phyloP scores from a whole-genome alignment of 1,284 basidiomycete species.

The Trichosporon asahii region DNA sequence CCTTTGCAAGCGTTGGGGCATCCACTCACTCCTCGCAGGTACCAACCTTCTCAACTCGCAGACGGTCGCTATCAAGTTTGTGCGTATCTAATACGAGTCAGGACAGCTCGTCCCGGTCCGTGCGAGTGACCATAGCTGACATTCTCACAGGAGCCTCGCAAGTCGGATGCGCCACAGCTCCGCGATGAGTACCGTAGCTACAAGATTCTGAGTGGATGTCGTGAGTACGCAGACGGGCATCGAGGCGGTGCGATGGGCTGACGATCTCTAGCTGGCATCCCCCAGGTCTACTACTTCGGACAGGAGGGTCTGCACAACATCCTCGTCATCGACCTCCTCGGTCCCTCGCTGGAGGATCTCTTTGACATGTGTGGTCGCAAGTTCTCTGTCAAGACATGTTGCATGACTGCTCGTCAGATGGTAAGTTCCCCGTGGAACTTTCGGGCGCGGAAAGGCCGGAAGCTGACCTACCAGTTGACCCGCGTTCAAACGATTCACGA shows the following conservation, averaged over 20 bases:
- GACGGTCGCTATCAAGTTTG: constrained; percentile 97
- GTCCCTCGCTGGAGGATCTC: constrained; percentile 90
- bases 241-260: not conserved
- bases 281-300: constrained; percentile 96
- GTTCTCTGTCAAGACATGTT: constrained; percentile 95
- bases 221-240: constrained; percentile 58
- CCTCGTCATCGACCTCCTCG: constrained; percentile 90
- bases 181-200: constrained; percentile 96
- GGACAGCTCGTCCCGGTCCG: not conserved
- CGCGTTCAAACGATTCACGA: constrained; percentile 94
- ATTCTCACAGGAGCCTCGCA: constrained; percentile 75
- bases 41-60: constrained; percentile 92
- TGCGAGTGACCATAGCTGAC: constrained; percentile 19
- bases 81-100: constrained; percentile 54
- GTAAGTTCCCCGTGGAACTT: constrained; percentile 59
- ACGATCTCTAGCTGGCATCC: constrained; percentile 67
- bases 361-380: constrained; percentile 99
- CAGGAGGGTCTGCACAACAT: constrained; percentile 98
- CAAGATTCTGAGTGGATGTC: constrained; percentile 86
- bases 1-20: not conserved
- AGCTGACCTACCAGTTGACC: constrained; percentile 59
- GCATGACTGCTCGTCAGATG: constrained; percentile 96
- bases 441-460: constrained; percentile 53
- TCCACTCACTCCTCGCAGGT: constrained; percentile 55
- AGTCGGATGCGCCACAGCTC: constrained; percentile 93